Evolutionary conservation across 352 stramenopile species (phyloP).

Genomic region (Saprolegnia diclina): DNA sequence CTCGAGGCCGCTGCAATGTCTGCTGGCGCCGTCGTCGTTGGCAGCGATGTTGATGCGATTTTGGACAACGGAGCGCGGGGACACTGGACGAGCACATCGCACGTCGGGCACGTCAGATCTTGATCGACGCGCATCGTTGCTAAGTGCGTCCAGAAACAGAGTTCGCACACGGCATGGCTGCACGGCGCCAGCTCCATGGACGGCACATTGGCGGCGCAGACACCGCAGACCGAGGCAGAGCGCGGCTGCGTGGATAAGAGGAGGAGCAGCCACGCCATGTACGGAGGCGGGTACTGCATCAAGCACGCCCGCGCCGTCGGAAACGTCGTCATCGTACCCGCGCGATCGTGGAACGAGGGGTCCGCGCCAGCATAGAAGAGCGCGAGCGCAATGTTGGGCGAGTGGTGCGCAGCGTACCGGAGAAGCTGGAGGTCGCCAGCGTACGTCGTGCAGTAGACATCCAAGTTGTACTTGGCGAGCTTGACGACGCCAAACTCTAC

Average conservation of each 20-base stretch:
- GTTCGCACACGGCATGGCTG: slow-evolving; percentile 13
- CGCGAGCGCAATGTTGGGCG: slow-evolving; percentile 13
- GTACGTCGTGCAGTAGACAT: slow-evolving; percentile 13
- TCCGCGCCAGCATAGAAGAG: slow-evolving; percentile 25
- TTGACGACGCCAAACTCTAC: slow-evolving; percentile 28
- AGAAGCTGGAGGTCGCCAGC: neutral
- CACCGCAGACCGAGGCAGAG: neutral
- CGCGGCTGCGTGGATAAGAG: neutral
- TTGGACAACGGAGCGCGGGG: neutral
- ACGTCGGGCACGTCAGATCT: slow-evolving; percentile 12
- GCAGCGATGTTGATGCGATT: neutral
- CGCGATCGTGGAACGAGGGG: slow-evolving; percentile 18
- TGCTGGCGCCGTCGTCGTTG: neutral
- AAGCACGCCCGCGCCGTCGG: neutral
- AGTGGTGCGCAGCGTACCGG: slow-evolving; percentile 19
- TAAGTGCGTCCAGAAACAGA: slow-evolving; percentile 21
- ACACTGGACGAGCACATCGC: neutral
- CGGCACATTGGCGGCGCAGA: neutral
- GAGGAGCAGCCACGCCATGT: slow-evolving; percentile 25
- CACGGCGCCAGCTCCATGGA: slow-evolving; percentile 12
- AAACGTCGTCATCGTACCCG: neutral
- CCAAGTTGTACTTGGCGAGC: slow-evolving; percentile 27
- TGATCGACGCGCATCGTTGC: slow-evolving; percentile 18
- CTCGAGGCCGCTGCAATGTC: slow-evolving; percentile 3
- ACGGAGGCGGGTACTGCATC: slow-evolving; percentile 15